Conservation (phyloP, 352 stramenopile genomes). For the Phytophthora idaei region DNA sequence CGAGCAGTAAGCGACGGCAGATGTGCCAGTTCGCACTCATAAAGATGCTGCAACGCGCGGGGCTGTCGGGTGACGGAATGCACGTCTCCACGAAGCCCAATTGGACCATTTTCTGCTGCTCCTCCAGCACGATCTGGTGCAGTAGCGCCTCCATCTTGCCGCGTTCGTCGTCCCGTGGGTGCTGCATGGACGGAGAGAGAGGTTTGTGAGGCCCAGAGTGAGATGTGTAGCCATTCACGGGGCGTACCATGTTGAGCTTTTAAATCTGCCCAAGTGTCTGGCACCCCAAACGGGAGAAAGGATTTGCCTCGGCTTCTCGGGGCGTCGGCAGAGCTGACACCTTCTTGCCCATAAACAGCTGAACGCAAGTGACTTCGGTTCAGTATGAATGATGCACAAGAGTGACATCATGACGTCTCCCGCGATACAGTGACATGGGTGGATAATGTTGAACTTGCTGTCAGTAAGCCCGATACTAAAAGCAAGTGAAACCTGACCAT, state of each 20-base stretch:
- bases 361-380: constrained; percentile 1
- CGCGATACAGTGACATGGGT: constrained; percentile 11
- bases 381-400: constrained; percentile 5
- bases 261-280: constrained; percentile 9
- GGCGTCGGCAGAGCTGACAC: constrained; percentile 5
- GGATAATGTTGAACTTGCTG: neutral
- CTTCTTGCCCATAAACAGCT: constrained; percentile 9
- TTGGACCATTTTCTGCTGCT: constrained; percentile 87
- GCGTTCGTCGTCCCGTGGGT: constrained; percentile 44
- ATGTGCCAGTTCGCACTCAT: constrained; percentile 88
- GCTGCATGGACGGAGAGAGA: constrained; percentile 15
- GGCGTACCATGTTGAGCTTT: constrained; percentile 27
- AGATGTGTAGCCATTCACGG: constrained; percentile 16
- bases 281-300: constrained; percentile 11
- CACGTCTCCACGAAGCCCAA: constrained; percentile 84
- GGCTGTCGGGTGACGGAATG: constrained; percentile 71
- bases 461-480: neutral
- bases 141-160: constrained; percentile 82
- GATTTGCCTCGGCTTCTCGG: constrained; percentile 30
- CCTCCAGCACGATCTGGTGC: constrained; percentile 84
- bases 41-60: constrained; percentile 79
- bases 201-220: neutral
- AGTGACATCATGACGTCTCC: constrained; percentile 5
- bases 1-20: constrained; percentile 69
- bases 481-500: neutral